Evolutionary conservation across 2,329 filamentous ascomycete species (phyloP).

Genomic region (Aspergillus ochraceus): DNA sequence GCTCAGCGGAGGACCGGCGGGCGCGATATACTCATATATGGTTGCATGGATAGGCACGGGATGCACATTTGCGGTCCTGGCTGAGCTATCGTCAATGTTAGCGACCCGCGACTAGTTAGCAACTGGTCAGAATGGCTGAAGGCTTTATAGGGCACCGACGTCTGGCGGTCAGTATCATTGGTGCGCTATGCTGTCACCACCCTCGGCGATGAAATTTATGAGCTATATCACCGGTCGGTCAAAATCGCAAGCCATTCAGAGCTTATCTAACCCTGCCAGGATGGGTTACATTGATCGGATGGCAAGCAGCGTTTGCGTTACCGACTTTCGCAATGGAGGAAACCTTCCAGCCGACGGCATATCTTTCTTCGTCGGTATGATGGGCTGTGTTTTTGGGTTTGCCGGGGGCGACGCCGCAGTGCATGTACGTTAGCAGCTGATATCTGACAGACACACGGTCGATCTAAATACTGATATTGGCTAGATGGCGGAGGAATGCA

Average conservation of each 20-base stretch:
- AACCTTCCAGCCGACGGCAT: conserved; percentile 44
- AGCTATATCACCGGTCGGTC: conserved; percentile 38
- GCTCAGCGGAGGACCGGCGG: conserved; percentile 33
- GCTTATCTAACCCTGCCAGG: conserved; percentile 18
- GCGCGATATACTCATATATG: conserved; percentile 34
- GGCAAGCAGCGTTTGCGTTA: conserved; percentile 47
- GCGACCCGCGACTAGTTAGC: background rate
- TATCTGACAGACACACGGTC: background rate
- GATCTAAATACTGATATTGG: background rate
- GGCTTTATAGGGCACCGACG: background rate
- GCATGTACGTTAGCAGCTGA: conserved; percentile 29
- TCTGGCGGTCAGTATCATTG: conserved; percentile 42
- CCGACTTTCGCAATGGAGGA: conserved; percentile 49
- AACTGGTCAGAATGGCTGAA: background rate
- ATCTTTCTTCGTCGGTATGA: conserved; percentile 41
- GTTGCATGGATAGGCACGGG: conserved; percentile 33
- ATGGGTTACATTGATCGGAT: conserved; percentile 45
- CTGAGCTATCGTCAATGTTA: conserved; percentile 37
- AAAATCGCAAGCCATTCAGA: background rate
- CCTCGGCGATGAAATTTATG: conserved; percentile 32
- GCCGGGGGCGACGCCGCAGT: conserved; percentile 40
- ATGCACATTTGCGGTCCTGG: conserved; percentile 26
- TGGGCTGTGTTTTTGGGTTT: conserved; percentile 38
- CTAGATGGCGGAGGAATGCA: conserved; percentile 42
- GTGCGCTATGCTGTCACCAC: conserved; percentile 43